Base-by-base conservation (phyloP, 2,329 filamentous ascomycete species). In the Thermothelomyces thermophilus region DNA sequence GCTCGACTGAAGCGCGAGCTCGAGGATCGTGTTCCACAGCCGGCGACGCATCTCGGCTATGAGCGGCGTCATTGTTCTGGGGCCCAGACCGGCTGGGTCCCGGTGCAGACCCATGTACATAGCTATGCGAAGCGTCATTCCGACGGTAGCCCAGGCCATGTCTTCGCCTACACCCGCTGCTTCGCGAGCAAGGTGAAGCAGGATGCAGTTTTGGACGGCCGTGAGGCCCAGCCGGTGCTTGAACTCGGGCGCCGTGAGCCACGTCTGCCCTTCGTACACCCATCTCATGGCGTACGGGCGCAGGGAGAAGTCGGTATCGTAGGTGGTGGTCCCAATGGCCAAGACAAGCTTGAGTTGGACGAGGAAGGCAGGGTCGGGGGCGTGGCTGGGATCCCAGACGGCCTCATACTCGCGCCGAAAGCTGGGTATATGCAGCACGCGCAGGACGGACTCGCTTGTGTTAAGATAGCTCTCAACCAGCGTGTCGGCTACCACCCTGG, bases 341-440 rank as follows among this genome's bases (percentile, higher is more conserved):
- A 83, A 62, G 0, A 82, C 70, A 0, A 84, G 64, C 55, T 82
- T 80, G 2, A 83, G 54, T 40, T 78, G 78, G 13, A 81, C 69
- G 1, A 81, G 51, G 42, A 83, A 83, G 0, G 62, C 64, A 1
- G 62, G 64, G 35, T 73, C 68, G 51, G 28, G 0, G 57, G 55
- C 1, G 62, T 26, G 24, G 37, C 55, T 0, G 35, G 33, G 16
- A 30, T 46, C 37, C 78, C 79, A 83, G 0, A 79, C 55, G 0
- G 69, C 67, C 20, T 79, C 73, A 17, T 78, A 80, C 2, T 73
- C 69, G 6, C 59, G 65, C 22, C 50, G 64, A 39, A 80, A 80
- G 1, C 67, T 70, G 0, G 76, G 76, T 0, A 78, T 60, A 50
- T 80, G 76, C 0, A 80, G 56, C 1, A 80, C 64, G 3, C 76